Percentiles rank a stretch among this genome's conserved stretches.
Conservation (phyloP, 179 eudicot genomes). For the Camellia oleifera region DNA sequence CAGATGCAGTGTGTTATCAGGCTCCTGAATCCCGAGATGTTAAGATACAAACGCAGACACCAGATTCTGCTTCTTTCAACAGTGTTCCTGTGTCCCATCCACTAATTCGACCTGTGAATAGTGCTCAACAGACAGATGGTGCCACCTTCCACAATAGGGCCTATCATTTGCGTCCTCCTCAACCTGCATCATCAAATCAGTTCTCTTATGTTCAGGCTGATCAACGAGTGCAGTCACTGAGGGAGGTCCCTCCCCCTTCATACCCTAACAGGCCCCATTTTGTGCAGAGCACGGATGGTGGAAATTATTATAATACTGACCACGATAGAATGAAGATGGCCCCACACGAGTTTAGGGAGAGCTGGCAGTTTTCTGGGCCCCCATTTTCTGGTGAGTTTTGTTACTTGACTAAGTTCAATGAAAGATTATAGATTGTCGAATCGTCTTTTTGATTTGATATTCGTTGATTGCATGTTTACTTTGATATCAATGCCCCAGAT, state of each 20-base stretch:
- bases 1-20: conserved; percentile 24
- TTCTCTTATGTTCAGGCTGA: conserved; percentile 68
- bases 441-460: no score
- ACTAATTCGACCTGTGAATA: conserved; percentile 33
- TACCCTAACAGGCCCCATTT: conserved; percentile 47
- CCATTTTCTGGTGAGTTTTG: conserved; percentile 49
- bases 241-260: conserved; percentile 56
- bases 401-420: not conserved
- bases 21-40: conserved; percentile 29
- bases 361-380: conserved; percentile 73
- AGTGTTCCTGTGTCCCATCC: conserved; percentile 38
- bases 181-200: conserved; percentile 79
- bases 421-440: not conserved
- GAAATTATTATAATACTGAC: conserved; percentile 61
- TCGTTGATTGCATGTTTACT: not conserved
- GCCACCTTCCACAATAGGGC: conserved; percentile 35
- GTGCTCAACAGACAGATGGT: conserved; percentile 39
- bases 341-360: conserved; percentile 55
- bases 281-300: conserved; percentile 47
- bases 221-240: conserved; percentile 42
- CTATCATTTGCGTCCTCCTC: conserved; percentile 70
- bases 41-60: conserved; percentile 41
- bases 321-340: conserved; percentile 54
- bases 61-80: conserved; percentile 24
- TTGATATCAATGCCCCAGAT: conserved; percentile 27